A percentile compares a stretch with the other conserved stretches of the same genome.
Conservation (phyloP, 2,329 filamentous ascomycete genomes). For the Stagonosporopsis vannaccii region DNA sequence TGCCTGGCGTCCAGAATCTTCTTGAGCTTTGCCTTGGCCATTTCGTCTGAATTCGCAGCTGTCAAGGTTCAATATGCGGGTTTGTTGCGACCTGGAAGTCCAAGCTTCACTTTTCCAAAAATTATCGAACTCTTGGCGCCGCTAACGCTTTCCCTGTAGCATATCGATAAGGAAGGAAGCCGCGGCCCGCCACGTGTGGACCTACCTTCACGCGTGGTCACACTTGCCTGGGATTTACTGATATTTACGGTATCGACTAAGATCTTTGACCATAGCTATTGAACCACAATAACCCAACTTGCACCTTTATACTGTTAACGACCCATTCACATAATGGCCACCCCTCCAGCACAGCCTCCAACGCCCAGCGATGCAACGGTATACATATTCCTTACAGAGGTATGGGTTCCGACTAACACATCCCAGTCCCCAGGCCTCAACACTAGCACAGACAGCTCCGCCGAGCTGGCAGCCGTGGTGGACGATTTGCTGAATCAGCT, state of each 20-base stretch:
- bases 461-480: constrained; percentile 78
- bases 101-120: constrained; percentile 33
- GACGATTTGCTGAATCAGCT: constrained; percentile 87
- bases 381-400: neutral
- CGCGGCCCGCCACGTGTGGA: constrained; percentile 35
- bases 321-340: constrained; percentile 25
- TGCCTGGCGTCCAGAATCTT: constrained; percentile 65
- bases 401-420: constrained; percentile 2
- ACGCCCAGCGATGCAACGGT: constrained; percentile 11
- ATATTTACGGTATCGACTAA: neutral
- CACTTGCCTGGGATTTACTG: neutral
- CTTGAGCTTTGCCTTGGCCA: constrained; percentile 62
- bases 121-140: constrained; percentile 47
- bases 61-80: constrained; percentile 1
- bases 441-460: constrained; percentile 42
- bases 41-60: constrained; percentile 26
- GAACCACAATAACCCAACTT: neutral
- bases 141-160: constrained; percentile 29
- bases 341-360: constrained; percentile 17
- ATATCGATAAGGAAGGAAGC: constrained; percentile 33
- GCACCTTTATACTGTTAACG: too few relatives aligned
- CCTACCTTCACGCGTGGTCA: constrained; percentile 1
- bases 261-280: neutral
- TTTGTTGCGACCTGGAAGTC: constrained; percentile 18
- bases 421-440: constrained; percentile 23